Base-by-base conservation (phyloP, 2,329 filamentous ascomycete species). In the Colletotrichum acutatum region DNA sequence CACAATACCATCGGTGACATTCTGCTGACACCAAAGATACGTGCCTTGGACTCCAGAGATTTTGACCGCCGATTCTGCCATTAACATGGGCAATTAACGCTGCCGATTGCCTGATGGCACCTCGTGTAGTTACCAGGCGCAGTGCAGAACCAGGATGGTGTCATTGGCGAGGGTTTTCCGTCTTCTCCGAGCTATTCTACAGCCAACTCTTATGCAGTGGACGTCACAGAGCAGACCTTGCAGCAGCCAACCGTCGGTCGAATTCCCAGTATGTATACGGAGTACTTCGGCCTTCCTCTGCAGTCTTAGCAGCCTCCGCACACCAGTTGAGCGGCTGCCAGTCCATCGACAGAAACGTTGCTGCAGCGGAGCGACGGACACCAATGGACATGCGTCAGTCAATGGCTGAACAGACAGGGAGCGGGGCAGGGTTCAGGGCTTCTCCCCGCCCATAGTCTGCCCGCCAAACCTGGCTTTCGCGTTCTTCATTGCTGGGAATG, bases 401-500 rank as follows among this genome's bases (percentile, higher is more conserved):
- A 19, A 28, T 34, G 30, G 46, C 32, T 4, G 37, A 19, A 59
- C 3, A 30, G 14, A 26, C 28, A 61, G 46, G 63, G 46, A 67
- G 34, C 24, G 57, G 32, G 46, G n/a, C 63, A 71, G 56, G 63
- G 68, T 71, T 46, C 62, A 71, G 63, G 68, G 68, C 46, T 26
- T 34, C 16, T 46, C 24, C 34, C 24, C 26, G 11, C 46, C 49
- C 49, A 37, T 37, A 46, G 37, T 54, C n/a, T 26, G 32, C 46
- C 30, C 46, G 49, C n/a, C 49, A 16, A n/a, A 22, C 42, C 42
- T 32, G 26, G 26, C 14, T 22, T 46, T 52, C 19, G 32, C 14
- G n/a, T 26, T 52, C 19, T 62, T 24, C 24, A 24, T 62, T 26
- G 42, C 26, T 34, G 8, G 59, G 28, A 61, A 42, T 26, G 42